Evolutionary conservation across 495 filamentous ascomycete genomes (phyloP).

Genomic region (Tricharina praecox): DNA sequence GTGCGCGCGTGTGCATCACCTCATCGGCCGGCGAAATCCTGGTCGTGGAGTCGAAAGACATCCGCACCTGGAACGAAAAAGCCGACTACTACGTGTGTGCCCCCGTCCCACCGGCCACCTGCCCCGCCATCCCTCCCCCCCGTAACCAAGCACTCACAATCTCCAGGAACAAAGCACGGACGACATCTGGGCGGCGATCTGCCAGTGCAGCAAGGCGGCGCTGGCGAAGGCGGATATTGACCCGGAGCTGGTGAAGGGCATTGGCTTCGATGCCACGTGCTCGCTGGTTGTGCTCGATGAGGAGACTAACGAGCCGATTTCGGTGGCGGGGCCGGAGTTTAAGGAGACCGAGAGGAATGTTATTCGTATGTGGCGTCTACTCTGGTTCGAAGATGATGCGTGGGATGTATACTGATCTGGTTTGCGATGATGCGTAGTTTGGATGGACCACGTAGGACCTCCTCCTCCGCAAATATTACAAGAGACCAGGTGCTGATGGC

Average conservation of each 20-base stretch:
- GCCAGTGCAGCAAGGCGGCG: conserved; percentile 58
- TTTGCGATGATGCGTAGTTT: too few species aligned
- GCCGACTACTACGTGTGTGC: conserved; percentile 64
- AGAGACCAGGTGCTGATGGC: too few species aligned
- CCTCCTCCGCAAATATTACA: too few species aligned
- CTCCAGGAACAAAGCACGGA: conserved; percentile 90
- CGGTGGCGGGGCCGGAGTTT: conserved; percentile 76
- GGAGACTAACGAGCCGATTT: conserved; percentile 76
- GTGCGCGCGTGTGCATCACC: conserved; percentile 86
- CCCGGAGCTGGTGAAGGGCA: conserved; percentile 54
- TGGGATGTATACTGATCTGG: too few species aligned
- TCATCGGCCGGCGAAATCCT: conserved; percentile 82
- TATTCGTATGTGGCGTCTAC: conserved; percentile 26
- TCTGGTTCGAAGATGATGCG: too few species aligned
- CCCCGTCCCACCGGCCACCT: not conserved
- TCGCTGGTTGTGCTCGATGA: conserved; percentile 78
- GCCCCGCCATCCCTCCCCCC: too few species aligned
- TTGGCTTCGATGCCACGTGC: conserved; percentile 95
- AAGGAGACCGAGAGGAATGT: conserved; percentile 28
- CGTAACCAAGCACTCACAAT: too few species aligned
- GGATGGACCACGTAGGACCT: conserved; percentile 27
- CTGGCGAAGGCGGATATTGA: conserved; percentile 64
- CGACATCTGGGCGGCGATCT: conserved; percentile 90
- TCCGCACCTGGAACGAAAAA: conserved; percentile 86
- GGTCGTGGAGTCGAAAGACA: conserved; percentile 74